Conservation (phyloP, 805 yeast species). For the Pichia deserticola region DNA sequence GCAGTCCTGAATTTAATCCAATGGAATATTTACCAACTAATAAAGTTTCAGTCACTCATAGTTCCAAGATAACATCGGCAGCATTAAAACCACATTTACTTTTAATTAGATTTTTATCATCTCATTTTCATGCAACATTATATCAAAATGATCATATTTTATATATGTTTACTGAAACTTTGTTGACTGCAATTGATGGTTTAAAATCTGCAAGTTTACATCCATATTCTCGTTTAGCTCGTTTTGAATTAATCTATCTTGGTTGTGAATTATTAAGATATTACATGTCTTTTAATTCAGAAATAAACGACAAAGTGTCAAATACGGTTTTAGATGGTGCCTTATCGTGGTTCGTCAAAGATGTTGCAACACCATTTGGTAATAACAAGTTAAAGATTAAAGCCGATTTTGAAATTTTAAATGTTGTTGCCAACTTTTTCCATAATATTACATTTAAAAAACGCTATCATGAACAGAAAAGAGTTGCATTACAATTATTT, state of each 20-base stretch:
- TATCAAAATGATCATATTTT: conserved; percentile 64
- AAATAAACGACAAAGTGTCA: conserved; percentile 38
- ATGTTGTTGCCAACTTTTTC: conserved; percentile 38
- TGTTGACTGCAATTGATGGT: conserved; percentile 46
- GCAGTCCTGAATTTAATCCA: conserved; percentile 50
- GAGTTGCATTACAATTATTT: conserved; percentile 50
- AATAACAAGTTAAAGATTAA: conserved; percentile 65
- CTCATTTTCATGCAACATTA: conserved; percentile 73
- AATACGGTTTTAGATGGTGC: conserved; percentile 55
- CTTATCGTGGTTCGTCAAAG: conserved; percentile 68
- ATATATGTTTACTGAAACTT: conserved; percentile 58
- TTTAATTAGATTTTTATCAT: conserved; percentile 59
- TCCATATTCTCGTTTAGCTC: conserved; percentile 66
- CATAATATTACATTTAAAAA: conserved; percentile 18
- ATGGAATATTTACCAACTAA: conserved; percentile 92
- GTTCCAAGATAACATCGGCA: conserved; percentile 41
- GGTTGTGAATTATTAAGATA: conserved; percentile 56
- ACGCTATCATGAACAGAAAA: conserved; percentile 38
- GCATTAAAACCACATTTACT: conserved; percentile 58
- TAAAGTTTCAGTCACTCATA: conserved; percentile 46
- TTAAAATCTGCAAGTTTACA: conserved; percentile 62
- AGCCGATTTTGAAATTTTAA: conserved; percentile 56
- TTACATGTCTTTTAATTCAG: conserved; percentile 43
- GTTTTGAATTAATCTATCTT: conserved; percentile 69
- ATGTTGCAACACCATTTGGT: conserved; percentile 73